Percentiles rank a stretch among this genome's conserved stretches.
Conservation (phyloP, 2,329 filamentous ascomycete genomes). For the Colletotrichum musicola region DNA sequence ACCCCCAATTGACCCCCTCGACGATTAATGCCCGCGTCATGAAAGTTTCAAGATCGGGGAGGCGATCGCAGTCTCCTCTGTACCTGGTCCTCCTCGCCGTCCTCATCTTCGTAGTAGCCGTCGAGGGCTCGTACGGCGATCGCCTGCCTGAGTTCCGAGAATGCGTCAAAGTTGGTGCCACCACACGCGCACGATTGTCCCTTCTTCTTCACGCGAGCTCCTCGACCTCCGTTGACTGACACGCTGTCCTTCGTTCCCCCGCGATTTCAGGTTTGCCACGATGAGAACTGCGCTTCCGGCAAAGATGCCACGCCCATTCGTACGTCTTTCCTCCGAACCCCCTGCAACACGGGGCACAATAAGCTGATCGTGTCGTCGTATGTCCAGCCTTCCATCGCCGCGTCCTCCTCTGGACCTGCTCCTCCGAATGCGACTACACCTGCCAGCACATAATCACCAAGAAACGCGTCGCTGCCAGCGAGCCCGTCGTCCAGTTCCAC, state of each 20-base stretch:
- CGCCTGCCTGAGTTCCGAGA: constrained; percentile 86
- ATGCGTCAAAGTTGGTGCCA: constrained; percentile 79
- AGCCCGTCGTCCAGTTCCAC: constrained; percentile 89
- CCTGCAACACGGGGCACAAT: not conserved
- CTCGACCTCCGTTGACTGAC: constrained; percentile 17
- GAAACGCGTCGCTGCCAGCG: constrained; percentile 73
- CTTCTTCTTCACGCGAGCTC: not conserved
- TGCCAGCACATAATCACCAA: constrained; percentile 94
- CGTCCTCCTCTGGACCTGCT: constrained; percentile 91
- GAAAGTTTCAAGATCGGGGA: constrained; percentile 36
- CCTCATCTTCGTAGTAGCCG: constrained; percentile 56
- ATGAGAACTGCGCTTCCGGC: constrained; percentile 81
- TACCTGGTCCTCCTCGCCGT: constrained; percentile 50
- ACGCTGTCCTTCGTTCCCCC: constrained; percentile 8
- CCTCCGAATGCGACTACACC: constrained; percentile 95
- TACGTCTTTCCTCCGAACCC: constrained; percentile 59
- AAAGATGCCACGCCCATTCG: constrained; percentile 74
- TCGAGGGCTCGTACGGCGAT: constrained; percentile 83
- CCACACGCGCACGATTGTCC: not conserved
- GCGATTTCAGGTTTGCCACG: constrained; percentile 75
- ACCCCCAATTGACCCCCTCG: not conserved
- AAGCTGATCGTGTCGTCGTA: constrained; percentile 30
- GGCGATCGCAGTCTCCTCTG: constrained; percentile 35
- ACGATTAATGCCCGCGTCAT: constrained; percentile 37
- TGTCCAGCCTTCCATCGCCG: constrained; percentile 81